Percentiles rank a stretch among this genome's conserved stretches.
These are phyloP conservation scores for Penicillium sp. DNA, from an alignment of 2,329 filamentous ascomycete species.

Conservation along the genomic window DNA sequence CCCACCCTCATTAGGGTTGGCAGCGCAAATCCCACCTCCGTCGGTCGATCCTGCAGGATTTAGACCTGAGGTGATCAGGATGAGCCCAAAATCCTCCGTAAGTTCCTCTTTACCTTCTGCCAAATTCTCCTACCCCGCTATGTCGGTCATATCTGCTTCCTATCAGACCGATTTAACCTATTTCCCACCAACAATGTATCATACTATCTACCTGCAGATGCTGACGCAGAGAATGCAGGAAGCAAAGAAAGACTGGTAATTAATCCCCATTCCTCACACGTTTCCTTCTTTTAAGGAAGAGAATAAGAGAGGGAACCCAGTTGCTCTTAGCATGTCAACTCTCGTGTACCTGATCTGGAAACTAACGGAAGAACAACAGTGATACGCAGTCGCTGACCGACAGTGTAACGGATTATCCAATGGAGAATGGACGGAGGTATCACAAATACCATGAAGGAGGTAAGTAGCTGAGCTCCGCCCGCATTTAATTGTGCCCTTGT, in stretches of 20 bases:
- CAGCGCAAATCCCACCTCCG: constrained; percentile 9
- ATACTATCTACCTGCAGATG: not conserved
- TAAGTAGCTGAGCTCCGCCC: constrained; percentile 25
- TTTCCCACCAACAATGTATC: not conserved
- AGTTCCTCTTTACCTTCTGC: constrained; percentile 4
- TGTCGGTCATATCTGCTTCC: not conserved
- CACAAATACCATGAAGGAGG: constrained; percentile 51
- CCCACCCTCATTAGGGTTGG: constrained; percentile 15
- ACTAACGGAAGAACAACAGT: constrained; percentile 26
- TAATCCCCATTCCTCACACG: not conserved
- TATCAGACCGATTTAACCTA: not conserved
- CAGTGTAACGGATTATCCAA: constrained; percentile 49
- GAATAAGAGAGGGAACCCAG: not conserved
- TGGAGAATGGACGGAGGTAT: constrained; percentile 48
- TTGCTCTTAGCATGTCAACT: not conserved
- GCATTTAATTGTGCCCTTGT: not conserved
- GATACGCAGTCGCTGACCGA: constrained; percentile 49
- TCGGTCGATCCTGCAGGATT: constrained; percentile 10
- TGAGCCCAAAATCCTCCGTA: constrained; percentile 24
- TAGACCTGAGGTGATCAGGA: constrained; percentile 11
- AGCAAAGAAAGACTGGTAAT: constrained; percentile 32
- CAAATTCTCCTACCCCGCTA: not conserved
- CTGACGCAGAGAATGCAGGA: constrained; percentile 31
- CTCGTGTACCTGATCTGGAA: not conserved
- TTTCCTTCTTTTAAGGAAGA: not conserved